These are phyloP conservation scores for Dendrobium nobile DNA, from an alignment of 106 monocot genomes.

Conservation along the genomic window DNA sequence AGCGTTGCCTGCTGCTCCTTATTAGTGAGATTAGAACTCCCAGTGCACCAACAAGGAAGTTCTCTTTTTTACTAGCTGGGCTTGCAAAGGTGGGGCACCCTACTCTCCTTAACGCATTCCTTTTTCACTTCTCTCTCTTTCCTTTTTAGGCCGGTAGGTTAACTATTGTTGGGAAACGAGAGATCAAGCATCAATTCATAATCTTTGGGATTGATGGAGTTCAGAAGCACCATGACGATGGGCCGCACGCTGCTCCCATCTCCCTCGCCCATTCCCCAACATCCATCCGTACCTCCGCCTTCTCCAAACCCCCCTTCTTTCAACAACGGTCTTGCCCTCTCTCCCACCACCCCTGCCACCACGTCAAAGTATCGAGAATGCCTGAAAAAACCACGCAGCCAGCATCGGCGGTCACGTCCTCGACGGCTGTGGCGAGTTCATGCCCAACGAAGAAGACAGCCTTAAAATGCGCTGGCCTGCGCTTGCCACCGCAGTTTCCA, in stretches of 20 bases:
- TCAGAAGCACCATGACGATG: conserved; percentile 6
- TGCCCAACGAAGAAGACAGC: conserved; percentile 11
- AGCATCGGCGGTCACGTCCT: conserved; percentile 28
- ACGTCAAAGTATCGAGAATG: conserved; percentile 24
- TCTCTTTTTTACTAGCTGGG: not conserved
- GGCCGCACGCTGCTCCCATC: not conserved
- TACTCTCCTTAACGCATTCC: not conserved
- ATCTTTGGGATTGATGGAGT: conserved; percentile 7
- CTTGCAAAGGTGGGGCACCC: not conserved
- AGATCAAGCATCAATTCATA: not conserved
- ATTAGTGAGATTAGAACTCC: not conserved
- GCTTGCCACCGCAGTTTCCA: conserved; percentile 52
- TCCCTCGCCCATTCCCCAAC: not conserved
- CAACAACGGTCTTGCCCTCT: not conserved
- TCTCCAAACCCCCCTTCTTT: conserved; percentile 5
- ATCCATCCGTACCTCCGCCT: not conserved
- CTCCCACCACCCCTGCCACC: not conserved
- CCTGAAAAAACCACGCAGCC: conserved; percentile 23
- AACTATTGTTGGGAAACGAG: too few species aligned
- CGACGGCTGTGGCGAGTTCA: conserved; percentile 51
- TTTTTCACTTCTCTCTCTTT: too few species aligned
- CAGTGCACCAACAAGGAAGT: not conserved
- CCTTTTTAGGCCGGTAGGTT: too few species aligned
- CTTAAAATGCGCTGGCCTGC: conserved; percentile 35
- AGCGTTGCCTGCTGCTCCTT: not conserved